Percentiles rank a stretch among this genome's conserved stretches.
These are phyloP conservation scores for Botrytis fabae DNA, from an alignment of 2,329 filamentous ascomycete species.

Conservation along the genomic window DNA sequence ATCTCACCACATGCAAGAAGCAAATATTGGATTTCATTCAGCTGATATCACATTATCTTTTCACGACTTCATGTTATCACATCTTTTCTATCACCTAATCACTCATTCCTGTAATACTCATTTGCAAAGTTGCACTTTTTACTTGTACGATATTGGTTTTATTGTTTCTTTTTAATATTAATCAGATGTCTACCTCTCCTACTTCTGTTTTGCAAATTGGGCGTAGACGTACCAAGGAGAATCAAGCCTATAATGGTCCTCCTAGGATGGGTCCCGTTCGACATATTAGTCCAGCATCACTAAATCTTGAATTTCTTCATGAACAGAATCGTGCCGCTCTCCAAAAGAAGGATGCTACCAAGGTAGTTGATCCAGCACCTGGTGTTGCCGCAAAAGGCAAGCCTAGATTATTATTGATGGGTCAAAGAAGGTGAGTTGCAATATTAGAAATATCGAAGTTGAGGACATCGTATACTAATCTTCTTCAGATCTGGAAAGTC, in stretches of 20 bases:
- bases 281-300: constrained; percentile 56
- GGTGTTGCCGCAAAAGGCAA: constrained; percentile 60
- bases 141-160: constrained; percentile 14
- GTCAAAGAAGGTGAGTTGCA: constrained; percentile 75
- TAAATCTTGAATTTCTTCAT: constrained; percentile 63
- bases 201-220: constrained; percentile 39
- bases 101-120: neutral
- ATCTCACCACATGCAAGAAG: neutral
- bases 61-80: neutral
- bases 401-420: constrained; percentile 89
- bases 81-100: neutral
- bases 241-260: constrained; percentile 39
- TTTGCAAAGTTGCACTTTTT: constrained; percentile 33
- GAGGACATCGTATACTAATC: constrained; percentile 29
- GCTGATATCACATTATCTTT: neutral
- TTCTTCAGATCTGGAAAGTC: constrained; percentile 85
- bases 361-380: constrained; percentile 48
- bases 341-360: constrained; percentile 49
- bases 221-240: constrained; percentile 36
- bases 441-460: neutral
- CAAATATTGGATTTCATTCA: neutral
- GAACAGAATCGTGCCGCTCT: constrained; percentile 59
- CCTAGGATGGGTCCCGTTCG: constrained; percentile 42
- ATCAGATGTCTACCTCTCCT: constrained; percentile 18
- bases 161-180: constrained; percentile 16